Evolutionary conservation across 2,329 filamentous ascomycete species (phyloP), one percentile per base, ranked within the genome.

Genomic region (Fusarium sp.): DNA sequence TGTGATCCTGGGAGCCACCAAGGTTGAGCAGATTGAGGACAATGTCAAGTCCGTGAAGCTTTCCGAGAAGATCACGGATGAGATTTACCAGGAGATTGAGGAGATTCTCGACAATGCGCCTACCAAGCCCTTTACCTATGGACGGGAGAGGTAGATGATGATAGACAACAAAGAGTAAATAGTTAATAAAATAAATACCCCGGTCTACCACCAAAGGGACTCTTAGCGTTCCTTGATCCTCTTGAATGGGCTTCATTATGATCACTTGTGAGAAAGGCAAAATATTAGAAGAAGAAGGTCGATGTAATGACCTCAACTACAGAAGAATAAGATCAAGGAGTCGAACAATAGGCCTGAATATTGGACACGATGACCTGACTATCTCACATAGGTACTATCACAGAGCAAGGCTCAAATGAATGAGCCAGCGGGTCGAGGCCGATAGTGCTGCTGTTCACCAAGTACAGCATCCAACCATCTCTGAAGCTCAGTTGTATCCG

Each of bases 1-100:
- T n/a, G 74, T 79, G 1, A 79, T 79, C n/a, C 63, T 79, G 4
- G 77, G 77, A 8, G 77, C 77, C 10, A 79, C 77, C 47, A 79
- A 79, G 66, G 66, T 75, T 35, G 67, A 71, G 62, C 77, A 79
- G 71, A 74, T 79, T 6, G 70, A 75, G 60, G 75, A 78, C 1
- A 78, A 78, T 42, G 67, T 73, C 65, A 78, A 76, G 67, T 75
- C 76, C 0, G n/a, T 78, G 31, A 56, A 66, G 14, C 18, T 78
- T 2, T 64, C 64, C 3, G 71, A 78, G 42, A 78, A 78, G 68
- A 34, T 78, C 1, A 76, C 76, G 0, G 68, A 71, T 2, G 62
- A 67, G 5, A 69, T 78, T 35, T 1, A 76, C 60, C 62, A 75
- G 62, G 73, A 78, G 65, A 78, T 78, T 56, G 76, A 78, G 64